These are phyloP conservation scores for Tuber brumale DNA, from an alignment of 495 filamentous ascomycete genomes.

Conservation along the genomic window DNA sequence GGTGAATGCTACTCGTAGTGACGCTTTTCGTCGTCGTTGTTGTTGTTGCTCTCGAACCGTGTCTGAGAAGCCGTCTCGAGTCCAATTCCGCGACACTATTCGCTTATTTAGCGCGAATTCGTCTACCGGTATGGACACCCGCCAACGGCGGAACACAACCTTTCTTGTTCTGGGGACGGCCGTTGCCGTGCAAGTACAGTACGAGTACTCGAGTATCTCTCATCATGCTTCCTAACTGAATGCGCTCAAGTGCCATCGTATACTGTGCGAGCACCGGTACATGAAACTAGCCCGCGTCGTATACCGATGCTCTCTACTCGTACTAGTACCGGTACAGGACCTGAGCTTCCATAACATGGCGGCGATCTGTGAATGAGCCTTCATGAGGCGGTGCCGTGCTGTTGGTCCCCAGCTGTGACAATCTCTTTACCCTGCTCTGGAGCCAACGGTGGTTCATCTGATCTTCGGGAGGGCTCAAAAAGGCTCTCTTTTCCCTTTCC, in stretches of 20 bases:
- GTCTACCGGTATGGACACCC: background rate
- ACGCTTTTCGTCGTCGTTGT: background rate
- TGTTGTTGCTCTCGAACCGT: constrained; percentile 11
- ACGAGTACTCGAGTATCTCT: background rate
- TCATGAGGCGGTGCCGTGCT: constrained; percentile 10
- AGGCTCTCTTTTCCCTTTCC: background rate
- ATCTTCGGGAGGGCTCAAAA: constrained; percentile 37
- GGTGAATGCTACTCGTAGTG: background rate
- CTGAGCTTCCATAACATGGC: constrained; percentile 34
- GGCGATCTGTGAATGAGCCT: constrained; percentile 26
- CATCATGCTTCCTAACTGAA: background rate
- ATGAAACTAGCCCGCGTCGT: constrained; percentile 30
- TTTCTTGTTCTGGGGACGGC: background rate
- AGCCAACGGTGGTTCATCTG: constrained; percentile 34
- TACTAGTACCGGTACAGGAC: constrained; percentile 23
- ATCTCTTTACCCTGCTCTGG: constrained; percentile 16
- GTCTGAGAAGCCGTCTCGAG: constrained; percentile 35
- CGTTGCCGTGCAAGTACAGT: background rate
- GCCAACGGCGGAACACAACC: background rate
- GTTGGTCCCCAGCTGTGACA: constrained; percentile 32
- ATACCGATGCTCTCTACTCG: constrained; percentile 6
- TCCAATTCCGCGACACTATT: constrained; percentile 20
- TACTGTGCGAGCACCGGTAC: background rate
- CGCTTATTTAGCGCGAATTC: constrained; percentile 7
- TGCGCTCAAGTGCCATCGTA: constrained; percentile 9